A percentile compares a stretch with the other conserved stretches of the same genome.
Evolutionary conservation across 2,329 filamentous ascomycete species (phyloP).

Genomic region (Microsporum canis): DNA sequence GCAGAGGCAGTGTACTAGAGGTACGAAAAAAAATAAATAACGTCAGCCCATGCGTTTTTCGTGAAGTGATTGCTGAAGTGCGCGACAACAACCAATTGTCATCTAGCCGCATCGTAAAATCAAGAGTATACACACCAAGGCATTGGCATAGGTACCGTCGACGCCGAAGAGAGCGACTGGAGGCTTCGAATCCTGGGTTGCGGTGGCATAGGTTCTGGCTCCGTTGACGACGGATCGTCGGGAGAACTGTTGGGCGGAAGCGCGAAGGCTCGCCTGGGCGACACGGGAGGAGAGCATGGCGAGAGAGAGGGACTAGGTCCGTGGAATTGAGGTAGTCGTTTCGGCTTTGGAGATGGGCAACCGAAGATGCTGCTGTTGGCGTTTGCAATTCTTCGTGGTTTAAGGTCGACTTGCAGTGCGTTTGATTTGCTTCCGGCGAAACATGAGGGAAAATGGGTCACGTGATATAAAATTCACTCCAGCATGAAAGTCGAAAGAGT

Average conservation of each 20-base stretch:
- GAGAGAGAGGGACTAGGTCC: conserved; percentile 8
- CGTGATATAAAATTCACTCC: conserved; percentile 1
- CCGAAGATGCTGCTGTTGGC: conserved; percentile 3
- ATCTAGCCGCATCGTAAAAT: neutral
- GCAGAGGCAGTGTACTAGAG: conserved; percentile 85
- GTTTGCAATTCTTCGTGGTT: conserved; percentile 4
- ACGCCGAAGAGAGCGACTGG: conserved; percentile 88
- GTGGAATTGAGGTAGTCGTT: neutral
- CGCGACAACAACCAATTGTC: neutral
- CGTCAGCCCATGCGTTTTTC: conserved; percentile 4
- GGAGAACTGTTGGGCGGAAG: conserved; percentile 37
- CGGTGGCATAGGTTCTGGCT: conserved; percentile 64
- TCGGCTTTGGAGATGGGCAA: conserved; percentile 2
- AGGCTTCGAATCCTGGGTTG: conserved; percentile 60
- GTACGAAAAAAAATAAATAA: neutral
- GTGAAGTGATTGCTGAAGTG: neutral
- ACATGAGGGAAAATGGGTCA: neutral
- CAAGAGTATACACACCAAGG: conserved; percentile 61
- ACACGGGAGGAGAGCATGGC: conserved; percentile 47
- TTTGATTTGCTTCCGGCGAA: neutral
- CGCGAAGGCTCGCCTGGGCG: conserved; percentile 47
- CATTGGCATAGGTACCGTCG: conserved; percentile 96
- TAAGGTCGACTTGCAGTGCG: neutral
- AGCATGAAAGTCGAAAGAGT: neutral
- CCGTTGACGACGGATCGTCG: conserved; percentile 32